Conservation (phyloP, 208 protist genomes). For the Cochliopodium minus region DNA sequence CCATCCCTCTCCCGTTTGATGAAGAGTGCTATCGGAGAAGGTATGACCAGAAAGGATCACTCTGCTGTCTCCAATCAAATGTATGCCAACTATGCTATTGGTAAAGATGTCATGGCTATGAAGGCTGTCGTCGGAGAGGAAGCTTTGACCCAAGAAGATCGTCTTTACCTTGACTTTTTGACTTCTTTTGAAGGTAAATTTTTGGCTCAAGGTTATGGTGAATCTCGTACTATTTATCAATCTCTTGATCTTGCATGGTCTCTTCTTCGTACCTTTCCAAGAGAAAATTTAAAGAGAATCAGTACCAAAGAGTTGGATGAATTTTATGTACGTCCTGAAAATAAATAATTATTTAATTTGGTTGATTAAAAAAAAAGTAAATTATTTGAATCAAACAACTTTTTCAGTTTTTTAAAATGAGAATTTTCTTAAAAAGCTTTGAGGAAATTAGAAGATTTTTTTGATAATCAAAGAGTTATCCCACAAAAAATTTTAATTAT, state of each 20-base stretch:
- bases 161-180: conserved; percentile 96
- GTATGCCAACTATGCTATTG: conserved; percentile 99
- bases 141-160: conserved; percentile 91
- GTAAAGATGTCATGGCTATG: conserved; percentile 95
- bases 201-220: conserved; percentile 63
- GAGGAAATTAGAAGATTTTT: too few relatives aligned
- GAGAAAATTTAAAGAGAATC: conserved; percentile 90
- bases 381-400: too few relatives aligned
- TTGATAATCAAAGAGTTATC: too few relatives aligned
- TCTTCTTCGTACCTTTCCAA: conserved; percentile 90
- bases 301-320: conserved; percentile 73
- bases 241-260: conserved; percentile 96
- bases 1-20: conserved; percentile 99
- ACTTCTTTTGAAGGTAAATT: conserved; percentile 99
- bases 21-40: conserved; percentile 99
- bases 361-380: too few relatives aligned
- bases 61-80: conserved; percentile 96
- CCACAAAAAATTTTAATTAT: too few relatives aligned
- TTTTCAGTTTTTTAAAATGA: too few relatives aligned
- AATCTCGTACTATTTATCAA: conserved; percentile 80
- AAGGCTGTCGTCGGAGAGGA: conserved; percentile 99
- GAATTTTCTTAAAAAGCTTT: too few relatives aligned
- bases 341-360: too few relatives aligned
- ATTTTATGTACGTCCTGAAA: conserved; percentile 73
- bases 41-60: conserved; percentile 97